Evolutionary conservation across 2,329 filamentous ascomycete genomes (phyloP).

Genomic region (Dryadomyces sulphureus): DNA sequence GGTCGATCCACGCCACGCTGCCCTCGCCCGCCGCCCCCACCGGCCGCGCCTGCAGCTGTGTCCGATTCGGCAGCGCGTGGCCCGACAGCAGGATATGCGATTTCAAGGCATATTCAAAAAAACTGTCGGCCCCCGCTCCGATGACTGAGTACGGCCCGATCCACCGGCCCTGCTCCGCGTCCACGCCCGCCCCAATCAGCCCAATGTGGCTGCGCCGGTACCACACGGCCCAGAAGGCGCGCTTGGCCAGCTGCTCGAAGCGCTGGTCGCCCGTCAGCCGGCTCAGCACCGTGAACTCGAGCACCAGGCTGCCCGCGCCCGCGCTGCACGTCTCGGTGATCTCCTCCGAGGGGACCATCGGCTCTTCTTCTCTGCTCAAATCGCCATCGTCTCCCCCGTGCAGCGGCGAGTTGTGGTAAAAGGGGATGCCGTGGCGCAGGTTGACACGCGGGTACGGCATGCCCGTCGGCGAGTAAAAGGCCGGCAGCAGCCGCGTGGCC

Average conservation of each 20-base stretch:
- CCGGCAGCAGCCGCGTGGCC: slow-evolving; percentile 69
- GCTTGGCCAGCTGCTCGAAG: slow-evolving; percentile 83
- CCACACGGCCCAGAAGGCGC: slow-evolving; percentile 98
- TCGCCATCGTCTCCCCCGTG: slow-evolving; percentile 34
- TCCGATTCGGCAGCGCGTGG: slow-evolving; percentile 41
- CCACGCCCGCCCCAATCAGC: slow-evolving; percentile 80
- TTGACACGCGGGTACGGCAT: slow-evolving; percentile 94
- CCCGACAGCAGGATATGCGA: slow-evolving; percentile 82
- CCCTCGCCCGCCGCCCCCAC: slow-evolving; percentile 13
- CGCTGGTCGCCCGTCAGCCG: slow-evolving; percentile 70
- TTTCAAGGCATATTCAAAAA: slow-evolving; percentile 96
- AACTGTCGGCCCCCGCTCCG: slow-evolving; percentile 91
- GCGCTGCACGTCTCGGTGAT: slow-evolving; percentile 95
- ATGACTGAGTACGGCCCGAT: slow-evolving; percentile 82
- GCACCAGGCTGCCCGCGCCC: slow-evolving; percentile 84
- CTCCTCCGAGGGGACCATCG: slow-evolving; percentile 31
- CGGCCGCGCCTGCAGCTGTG: slow-evolving; percentile 14
- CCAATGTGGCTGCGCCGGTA: slow-evolving; percentile 69
- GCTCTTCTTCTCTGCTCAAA: slow-evolving; percentile 12
- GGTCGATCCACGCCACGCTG: slow-evolving; percentile 37
- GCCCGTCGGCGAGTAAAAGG: slow-evolving; percentile 81
- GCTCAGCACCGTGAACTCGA: slow-evolving; percentile 86
- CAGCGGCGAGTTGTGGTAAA: slow-evolving; percentile 69
- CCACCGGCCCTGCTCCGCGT: slow-evolving; percentile 79
- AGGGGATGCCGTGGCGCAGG: slow-evolving; percentile 76